phyloP scores from a whole-genome alignment of 495 filamentous ascomycete genomes.

The Penicillium soppii region DNA sequence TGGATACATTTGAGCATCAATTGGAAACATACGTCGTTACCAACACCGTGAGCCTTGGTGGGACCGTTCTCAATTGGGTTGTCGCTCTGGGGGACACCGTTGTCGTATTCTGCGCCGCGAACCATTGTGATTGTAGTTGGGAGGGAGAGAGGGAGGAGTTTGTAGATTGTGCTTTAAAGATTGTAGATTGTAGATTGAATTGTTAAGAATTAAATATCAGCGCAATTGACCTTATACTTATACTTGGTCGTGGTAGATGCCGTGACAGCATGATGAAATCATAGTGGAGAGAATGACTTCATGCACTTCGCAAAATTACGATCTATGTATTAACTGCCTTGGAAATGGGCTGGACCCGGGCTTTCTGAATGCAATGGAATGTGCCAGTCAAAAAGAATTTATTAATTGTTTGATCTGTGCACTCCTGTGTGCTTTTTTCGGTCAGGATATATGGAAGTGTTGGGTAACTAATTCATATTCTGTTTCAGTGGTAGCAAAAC shows the following conservation, averaged over 20 bases:
- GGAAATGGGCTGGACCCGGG: conserved; percentile 2
- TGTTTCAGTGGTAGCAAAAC: too few relatives aligned
- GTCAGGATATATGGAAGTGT: not conserved
- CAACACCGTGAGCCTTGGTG: conserved; percentile 43
- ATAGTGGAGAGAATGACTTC: conserved; percentile 40
- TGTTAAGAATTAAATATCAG: too few relatives aligned
- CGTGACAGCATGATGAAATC: conserved; percentile 44
- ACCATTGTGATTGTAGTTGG: conserved; percentile 37
- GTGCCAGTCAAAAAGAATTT: not conserved
- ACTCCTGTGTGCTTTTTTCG: not conserved
- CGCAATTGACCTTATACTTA: conserved; percentile 2
- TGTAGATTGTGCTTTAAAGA: not conserved
- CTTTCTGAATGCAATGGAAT: not conserved
- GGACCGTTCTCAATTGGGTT: conserved; percentile 48
- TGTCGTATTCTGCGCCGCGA: conserved; percentile 52
- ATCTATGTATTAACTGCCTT: conserved; percentile 4
- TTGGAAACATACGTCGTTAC: conserved; percentile 31
- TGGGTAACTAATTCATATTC: too few relatives aligned
- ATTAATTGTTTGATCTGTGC: not conserved
- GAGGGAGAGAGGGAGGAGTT: not conserved
- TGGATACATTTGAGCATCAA: not conserved
- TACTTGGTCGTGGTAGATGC: conserved; percentile 2
- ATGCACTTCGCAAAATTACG: conserved; percentile 13
- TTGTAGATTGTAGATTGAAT: not conserved
- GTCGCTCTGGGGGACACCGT: conserved; percentile 48